A percentile compares a stretch with the other conserved stretches of the same genome.
These are phyloP conservation scores for Heritiera littoralis DNA, from an alignment of 345 rosid species.

Conservation along the genomic window DNA sequence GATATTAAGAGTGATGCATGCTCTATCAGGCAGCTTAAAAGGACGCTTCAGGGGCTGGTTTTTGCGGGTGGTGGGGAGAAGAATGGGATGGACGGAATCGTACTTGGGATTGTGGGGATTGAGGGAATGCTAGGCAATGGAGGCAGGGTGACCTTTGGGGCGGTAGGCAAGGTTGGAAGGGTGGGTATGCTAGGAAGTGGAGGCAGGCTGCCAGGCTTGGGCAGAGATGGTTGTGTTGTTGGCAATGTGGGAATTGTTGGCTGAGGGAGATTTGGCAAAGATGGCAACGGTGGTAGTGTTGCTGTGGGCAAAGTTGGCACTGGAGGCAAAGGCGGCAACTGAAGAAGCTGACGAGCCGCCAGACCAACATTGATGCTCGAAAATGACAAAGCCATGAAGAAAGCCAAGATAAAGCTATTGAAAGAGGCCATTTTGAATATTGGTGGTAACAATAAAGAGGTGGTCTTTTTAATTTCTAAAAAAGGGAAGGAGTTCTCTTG, in stretches of 20 bases:
- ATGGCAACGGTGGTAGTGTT: not conserved
- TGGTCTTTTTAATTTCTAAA: not conserved
- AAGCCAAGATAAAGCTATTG: conserved; percentile 3
- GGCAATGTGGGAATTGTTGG: conserved; percentile 18
- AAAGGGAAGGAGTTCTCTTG: not conserved
- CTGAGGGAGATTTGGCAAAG: conserved; percentile 18
- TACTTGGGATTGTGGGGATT: conserved; percentile 32
- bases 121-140: conserved; percentile 33
- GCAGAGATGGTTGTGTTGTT: conserved; percentile 27
- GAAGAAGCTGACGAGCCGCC: conserved; percentile 11
- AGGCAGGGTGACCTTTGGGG: conserved; percentile 28
- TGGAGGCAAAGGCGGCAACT: conserved; percentile 3
- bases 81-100: conserved; percentile 39
- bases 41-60: not conserved
- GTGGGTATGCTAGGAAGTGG: not conserved
- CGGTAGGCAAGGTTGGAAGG: conserved; percentile 3
- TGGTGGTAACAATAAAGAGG: not conserved
- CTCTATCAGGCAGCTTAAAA: not conserved
- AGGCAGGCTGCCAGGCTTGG: conserved; percentile 16
- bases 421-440: conserved; percentile 2
- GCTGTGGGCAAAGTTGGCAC: not conserved
- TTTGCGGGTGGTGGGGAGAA: conserved; percentile 35
- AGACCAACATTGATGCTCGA: not conserved
- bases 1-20: not conserved
- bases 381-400: conserved; percentile 11